phyloP scores from a whole-genome alignment of 495 filamentous ascomycete species.

The Podospora sp. region DNA sequence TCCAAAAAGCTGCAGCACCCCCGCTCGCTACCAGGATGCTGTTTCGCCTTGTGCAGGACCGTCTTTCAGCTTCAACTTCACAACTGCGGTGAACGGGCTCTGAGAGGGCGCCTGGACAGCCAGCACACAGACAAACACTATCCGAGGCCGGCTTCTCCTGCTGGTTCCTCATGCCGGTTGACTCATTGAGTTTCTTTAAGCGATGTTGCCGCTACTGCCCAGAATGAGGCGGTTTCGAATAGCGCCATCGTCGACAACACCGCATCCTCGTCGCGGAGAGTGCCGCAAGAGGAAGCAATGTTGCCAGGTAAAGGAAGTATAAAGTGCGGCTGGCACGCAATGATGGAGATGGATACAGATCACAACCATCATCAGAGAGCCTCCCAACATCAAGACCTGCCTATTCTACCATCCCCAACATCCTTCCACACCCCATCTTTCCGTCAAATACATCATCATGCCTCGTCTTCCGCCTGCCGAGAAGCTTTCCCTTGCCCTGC shows the following conservation, averaged over 20 bases:
- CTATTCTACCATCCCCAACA: neutral
- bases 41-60: neutral
- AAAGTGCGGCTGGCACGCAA: neutral
- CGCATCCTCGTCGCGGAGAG: neutral
- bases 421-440: conserved; percentile 2
- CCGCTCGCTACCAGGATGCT: conserved; percentile 3
- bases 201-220: neutral
- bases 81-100: conserved; percentile 3
- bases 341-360: neutral
- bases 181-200: neutral
- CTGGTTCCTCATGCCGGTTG: neutral
- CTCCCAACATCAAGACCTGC: neutral
- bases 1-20: neutral
- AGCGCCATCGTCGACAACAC: neutral
- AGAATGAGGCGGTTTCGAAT: conserved; percentile 6
- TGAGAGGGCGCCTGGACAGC: neutral
- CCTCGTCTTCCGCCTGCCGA: conserved; percentile 45
- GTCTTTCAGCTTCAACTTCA: neutral
- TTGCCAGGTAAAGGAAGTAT: neutral
- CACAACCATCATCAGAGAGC: neutral
- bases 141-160: neutral
- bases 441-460: conserved; percentile 33
- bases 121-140: neutral
- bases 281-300: neutral
- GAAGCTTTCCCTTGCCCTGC: conserved; percentile 56